Base-by-base conservation (phyloP, 2,329 filamentous ascomycete genomes). In the Trichoderma citrinoviride region DNA sequence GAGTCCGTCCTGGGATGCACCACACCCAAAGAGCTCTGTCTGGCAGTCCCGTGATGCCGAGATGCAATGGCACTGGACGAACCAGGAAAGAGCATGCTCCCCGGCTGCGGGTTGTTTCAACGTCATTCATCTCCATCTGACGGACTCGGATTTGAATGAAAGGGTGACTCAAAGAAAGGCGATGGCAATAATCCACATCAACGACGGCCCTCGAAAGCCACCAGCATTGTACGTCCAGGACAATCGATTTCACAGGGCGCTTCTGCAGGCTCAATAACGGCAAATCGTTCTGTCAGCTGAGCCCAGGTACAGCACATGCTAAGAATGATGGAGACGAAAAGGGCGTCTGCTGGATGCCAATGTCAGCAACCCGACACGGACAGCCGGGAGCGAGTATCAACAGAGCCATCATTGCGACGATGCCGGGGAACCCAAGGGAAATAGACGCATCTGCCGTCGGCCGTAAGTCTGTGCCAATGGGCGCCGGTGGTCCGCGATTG, bases 21-120 rank as follows among this genome's bases (percentile, higher is more conserved):
- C 46, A 61, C 57, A 14, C 46, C 57, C 46, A 50, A 29, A 37
- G 19, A 15, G 25, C 46, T 41, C 33, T 37, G 29, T 21, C 25
- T 25, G 29, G 57, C 33, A n/a, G 23, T 41, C 57, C 47, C 57
- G 57, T 61, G 57, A 61, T 52, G 33, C 21, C 49, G n/a, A 27
- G 57, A 29, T 43, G 57, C 57, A 52, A 61, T 33, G 21, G 46
- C 25, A 25, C 29, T 50, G 57, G 47, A 52, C 49, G 47, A 41
- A 37, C 29, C 23, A 43, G 47, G 17, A 61, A n/a, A 29, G 29
- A 37, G 57, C 46, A 19, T 61, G 53, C 23, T 29, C 33, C 52
- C 49, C 33, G 50, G 40, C 14, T 17, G 56, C 56, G 15, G 43
- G 37, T 29, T 17, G 15, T 33, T 21, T 40, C 44, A 50, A 49